These are phyloP conservation scores for Aspergillus sp. DNA, from an alignment of 2,329 filamentous ascomycete species.

Conservation along the genomic window DNA sequence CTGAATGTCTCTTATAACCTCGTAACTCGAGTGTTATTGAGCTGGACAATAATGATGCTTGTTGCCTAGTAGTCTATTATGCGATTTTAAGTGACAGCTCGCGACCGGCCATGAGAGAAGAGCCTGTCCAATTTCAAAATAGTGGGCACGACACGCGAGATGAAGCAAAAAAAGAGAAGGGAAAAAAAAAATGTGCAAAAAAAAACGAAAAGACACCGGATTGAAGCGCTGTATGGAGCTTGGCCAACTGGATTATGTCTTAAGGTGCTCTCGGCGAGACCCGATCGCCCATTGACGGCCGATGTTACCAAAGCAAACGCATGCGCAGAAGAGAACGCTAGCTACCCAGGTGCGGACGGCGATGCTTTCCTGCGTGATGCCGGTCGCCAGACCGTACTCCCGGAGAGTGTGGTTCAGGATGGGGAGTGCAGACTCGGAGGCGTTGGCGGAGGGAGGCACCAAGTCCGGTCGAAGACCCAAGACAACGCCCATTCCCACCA, in stretches of 20 bases:
- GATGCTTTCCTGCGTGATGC: conserved; percentile 53
- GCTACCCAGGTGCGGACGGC: conserved; percentile 80
- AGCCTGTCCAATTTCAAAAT: neutral
- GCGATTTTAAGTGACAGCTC: neutral
- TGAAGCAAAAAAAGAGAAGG: no score
- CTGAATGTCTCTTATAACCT: neutral
- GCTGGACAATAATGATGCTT: neutral
- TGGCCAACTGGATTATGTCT: conserved; percentile 12
- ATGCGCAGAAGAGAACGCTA: conserved; percentile 91
- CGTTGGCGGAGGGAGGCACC: conserved; percentile 65
- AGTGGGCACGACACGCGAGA: neutral
- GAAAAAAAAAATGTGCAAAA: neutral
- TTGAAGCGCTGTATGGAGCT: neutral
- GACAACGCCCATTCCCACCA: conserved; percentile 71
- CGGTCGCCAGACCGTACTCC: conserved; percentile 31
- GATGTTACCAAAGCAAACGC: conserved; percentile 94
- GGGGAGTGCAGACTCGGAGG: conserved; percentile 29
- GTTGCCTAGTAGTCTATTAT: neutral
- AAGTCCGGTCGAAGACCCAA: conserved; percentile 75
- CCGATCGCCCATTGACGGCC: conserved; percentile 72
- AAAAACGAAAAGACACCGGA: conserved; percentile 1
- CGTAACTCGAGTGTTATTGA: neutral
- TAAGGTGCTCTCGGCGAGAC: conserved; percentile 21
- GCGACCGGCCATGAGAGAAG: neutral
- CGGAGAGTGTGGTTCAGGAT: conserved; percentile 30